Conservation (phyloP, 495 filamentous ascomycete genomes). For the Penicillium desertorum region DNA sequence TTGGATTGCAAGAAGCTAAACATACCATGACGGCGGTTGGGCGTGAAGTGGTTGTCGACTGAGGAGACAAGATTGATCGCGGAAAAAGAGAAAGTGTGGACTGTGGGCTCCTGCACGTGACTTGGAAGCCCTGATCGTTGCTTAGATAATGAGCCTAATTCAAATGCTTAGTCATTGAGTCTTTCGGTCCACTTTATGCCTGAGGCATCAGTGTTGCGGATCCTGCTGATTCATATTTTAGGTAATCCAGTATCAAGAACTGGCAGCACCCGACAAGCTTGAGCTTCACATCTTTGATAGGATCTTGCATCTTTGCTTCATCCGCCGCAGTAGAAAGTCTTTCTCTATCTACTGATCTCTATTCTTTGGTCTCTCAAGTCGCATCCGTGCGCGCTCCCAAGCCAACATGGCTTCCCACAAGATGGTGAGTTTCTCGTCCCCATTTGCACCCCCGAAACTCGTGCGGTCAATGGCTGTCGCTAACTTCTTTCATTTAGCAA, state of each 20-base stretch:
- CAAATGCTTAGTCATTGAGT: neutral
- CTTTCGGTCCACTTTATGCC: neutral
- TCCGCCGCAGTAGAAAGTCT: conserved; percentile 26
- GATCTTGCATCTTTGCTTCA: conserved; percentile 23
- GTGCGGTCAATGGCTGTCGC: conserved; percentile 64
- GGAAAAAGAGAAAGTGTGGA: conserved; percentile 44
- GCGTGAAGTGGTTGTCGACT: conserved; percentile 49
- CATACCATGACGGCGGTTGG: conserved; percentile 53
- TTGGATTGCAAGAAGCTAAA: conserved; percentile 14
- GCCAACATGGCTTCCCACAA: conserved; percentile 83
- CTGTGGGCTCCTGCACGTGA: conserved; percentile 40
- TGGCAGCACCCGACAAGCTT: conserved; percentile 23
- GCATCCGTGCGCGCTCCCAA: conserved; percentile 61
- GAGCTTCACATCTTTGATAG: conserved; percentile 20
- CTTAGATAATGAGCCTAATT: conserved; percentile 1
- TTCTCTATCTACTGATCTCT: conserved; percentile 25
- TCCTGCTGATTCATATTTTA: conserved; percentile 8
- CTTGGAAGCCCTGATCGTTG: conserved; percentile 12
- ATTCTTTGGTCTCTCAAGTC: conserved; percentile 63
- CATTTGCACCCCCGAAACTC: conserved; percentile 29
- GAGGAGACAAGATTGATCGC: conserved; percentile 34
- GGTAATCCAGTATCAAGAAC: conserved; percentile 27
- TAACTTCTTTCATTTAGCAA: conserved; percentile 73
- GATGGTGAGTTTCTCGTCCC: conserved; percentile 74
- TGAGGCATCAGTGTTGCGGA: neutral